Base-by-base conservation (phyloP, 2,329 filamentous ascomycete species). In the Fusarium ambrosium region DNA sequence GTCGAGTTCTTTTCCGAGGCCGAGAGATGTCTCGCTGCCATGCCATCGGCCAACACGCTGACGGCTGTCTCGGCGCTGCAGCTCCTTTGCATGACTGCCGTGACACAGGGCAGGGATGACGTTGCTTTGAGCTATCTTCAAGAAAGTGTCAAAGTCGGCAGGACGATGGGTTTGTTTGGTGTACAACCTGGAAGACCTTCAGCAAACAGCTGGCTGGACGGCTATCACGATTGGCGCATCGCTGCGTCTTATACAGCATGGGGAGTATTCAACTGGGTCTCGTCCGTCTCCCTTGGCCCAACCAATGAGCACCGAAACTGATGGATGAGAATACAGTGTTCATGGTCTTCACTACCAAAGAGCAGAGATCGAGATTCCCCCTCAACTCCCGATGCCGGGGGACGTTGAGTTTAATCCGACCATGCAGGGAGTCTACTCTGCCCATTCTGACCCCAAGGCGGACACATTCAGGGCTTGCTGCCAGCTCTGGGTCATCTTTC, bases 231-330 rank as follows among this genome's bases (percentile, higher is more conserved):
- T 10, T 68, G 59, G 65, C 36, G 48, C 7, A 37, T 45, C 1
- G 62, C 39, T 4, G 66, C 66, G 11, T 75, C 72, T 3, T 79
- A 78, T n/a, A 80, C 80, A 4, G 79, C 81, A 1, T 82, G 81
- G 81, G 80, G 81, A 1, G 69, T 76, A 1, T 74, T 72, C 27
- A 76, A 72, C 8, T 74, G 71, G 73, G 60, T 45, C 27, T 43
- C 80, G 82, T 84, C 32, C 71, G 82, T 10, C 5, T 4, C 34
- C 32, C n/a, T 11, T 45, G 4, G 13, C 61, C 20, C 11, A 53
- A 6, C 36, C 6, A 11, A 10, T 39, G n/a, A 27, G 10, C 24
- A 11, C 29, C 11, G 29, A 48, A 7, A 18, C 18, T 27, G 9
- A 22, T 27, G 66, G 11, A 22, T 27, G 37, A 18, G 20, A 7